Evolutionary conservation across 176 grass and related monocot species (phyloP).

Genomic region (Phoenix roebelenii): DNA sequence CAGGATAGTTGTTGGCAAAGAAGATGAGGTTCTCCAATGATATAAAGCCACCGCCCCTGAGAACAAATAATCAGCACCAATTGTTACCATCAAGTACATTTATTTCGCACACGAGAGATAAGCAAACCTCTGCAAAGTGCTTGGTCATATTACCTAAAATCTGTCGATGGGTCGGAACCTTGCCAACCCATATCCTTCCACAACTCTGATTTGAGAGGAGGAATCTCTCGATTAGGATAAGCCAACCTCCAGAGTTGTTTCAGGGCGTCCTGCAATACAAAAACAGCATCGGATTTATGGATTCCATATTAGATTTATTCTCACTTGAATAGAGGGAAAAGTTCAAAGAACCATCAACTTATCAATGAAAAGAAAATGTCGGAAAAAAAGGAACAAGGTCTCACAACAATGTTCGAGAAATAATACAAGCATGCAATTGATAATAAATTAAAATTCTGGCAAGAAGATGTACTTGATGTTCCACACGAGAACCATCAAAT

Average conservation of each 20-base stretch:
- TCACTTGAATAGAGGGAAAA: not conserved
- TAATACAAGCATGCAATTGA: too few species aligned
- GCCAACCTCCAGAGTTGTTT: slow-evolving; percentile 82
- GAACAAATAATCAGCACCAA: slow-evolving; percentile 6
- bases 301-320: too few species aligned
- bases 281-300: not conserved
- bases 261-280: slow-evolving; percentile 52
- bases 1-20: slow-evolving; percentile 76
- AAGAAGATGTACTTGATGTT: slow-evolving; percentile 60
- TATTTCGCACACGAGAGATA: slow-evolving; percentile 1
- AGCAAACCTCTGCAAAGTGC: too few species aligned
- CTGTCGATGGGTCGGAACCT: slow-evolving; percentile 85
- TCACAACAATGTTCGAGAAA: too few species aligned
- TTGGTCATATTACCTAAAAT: slow-evolving; percentile 58
- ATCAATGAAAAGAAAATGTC: too few species aligned
- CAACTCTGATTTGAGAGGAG: slow-evolving; percentile 82
- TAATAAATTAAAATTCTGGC: not conserved
- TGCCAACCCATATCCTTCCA: slow-evolving; percentile 99
- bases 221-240: slow-evolving; percentile 54
- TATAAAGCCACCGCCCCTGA: slow-evolving; percentile 78
- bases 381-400: too few species aligned
- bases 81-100: slow-evolving; percentile 13
- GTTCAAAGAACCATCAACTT: too few species aligned
- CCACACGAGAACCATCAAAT: slow-evolving; percentile 67
- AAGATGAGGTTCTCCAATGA: slow-evolving; percentile 94